Percentiles rank a stretch among this genome's conserved stretches.
These are phyloP conservation scores for Nakazawaea laoshanensis DNA, from an alignment of 805 yeast genomes.

Conservation along the genomic window DNA sequence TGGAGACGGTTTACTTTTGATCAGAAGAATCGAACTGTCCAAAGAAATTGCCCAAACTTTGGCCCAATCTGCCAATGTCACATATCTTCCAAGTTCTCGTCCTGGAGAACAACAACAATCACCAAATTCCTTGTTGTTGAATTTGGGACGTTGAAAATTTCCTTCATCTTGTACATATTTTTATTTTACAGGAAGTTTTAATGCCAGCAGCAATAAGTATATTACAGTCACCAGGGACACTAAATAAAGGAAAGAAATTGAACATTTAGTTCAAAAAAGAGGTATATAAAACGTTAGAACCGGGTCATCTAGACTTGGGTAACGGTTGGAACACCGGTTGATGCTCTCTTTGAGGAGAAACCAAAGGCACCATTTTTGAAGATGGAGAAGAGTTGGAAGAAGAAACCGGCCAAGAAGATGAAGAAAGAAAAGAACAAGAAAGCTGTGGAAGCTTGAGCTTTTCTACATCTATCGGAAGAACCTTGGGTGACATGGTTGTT, in stretches of 20 bases:
- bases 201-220: neutral
- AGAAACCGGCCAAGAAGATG: slow-evolving; percentile 58
- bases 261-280: no score
- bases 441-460: slow-evolving; percentile 80
- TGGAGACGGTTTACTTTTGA: slow-evolving; percentile 91
- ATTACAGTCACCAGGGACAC: no score
- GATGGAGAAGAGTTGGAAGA: slow-evolving; percentile 38
- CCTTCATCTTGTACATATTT: neutral
- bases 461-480: slow-evolving; percentile 79
- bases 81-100: slow-evolving; percentile 67
- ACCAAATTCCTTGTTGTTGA: slow-evolving; percentile 48
- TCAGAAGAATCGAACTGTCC: slow-evolving; percentile 93
- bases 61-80: slow-evolving; percentile 75
- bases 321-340: slow-evolving; percentile 85
- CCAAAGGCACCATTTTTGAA: slow-evolving; percentile 55
- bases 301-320: slow-evolving; percentile 70
- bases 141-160: slow-evolving; percentile 62
- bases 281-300: no score
- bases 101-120: slow-evolving; percentile 28
- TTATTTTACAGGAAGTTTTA: neutral
- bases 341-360: slow-evolving; percentile 41
- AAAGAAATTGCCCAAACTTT: slow-evolving; percentile 90
- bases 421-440: slow-evolving; percentile 81
- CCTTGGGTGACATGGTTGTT: slow-evolving; percentile 70
- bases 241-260: no score